Evolutionary conservation across 2,329 filamentous ascomycete species (phyloP).

Genomic region (Exophiala dermatitidis): DNA sequence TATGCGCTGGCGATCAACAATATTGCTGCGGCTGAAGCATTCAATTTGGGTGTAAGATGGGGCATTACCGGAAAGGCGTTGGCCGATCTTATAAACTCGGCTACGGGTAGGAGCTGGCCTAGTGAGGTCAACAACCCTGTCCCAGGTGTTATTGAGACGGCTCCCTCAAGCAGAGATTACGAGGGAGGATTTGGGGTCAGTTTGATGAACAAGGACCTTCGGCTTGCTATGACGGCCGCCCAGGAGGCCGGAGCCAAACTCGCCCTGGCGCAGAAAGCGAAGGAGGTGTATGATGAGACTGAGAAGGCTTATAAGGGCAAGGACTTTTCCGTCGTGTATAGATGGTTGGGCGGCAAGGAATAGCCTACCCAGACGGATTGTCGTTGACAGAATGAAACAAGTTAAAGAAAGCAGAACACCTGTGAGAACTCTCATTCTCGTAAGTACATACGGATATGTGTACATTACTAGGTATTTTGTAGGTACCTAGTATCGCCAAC

Average conservation of each 20-base stretch:
- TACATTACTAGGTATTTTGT: no score
- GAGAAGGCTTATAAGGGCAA: constrained; percentile 58
- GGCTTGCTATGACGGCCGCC: constrained; percentile 65
- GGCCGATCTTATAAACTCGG: constrained; percentile 81
- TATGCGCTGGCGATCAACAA: constrained; percentile 94
- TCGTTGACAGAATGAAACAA: no score
- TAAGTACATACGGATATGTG: no score
- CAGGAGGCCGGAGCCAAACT: constrained; percentile 59
- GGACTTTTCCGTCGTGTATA: constrained; percentile 75
- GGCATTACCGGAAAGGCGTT: constrained; percentile 60
- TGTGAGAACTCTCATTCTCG: no score
- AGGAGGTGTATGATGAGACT: constrained; percentile 60
- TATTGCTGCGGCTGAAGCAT: constrained; percentile 61
- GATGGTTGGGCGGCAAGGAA: constrained; percentile 27
- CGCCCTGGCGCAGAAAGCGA: constrained; percentile 56
- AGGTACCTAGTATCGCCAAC: no score
- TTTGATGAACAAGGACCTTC: constrained; percentile 74
- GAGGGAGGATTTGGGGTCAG: constrained; percentile 67
- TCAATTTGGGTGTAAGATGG: constrained; percentile 59
- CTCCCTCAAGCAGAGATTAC: constrained; percentile 71
- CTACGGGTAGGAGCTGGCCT: constrained; percentile 93
- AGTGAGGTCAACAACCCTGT: constrained; percentile 95
- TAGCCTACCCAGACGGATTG: background rate
- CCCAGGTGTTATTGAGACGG: constrained; percentile 67
- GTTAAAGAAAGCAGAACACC: no score